Conservation (phyloP, 73 alveolate species). For the Tetrahymena malaccensis region DNA sequence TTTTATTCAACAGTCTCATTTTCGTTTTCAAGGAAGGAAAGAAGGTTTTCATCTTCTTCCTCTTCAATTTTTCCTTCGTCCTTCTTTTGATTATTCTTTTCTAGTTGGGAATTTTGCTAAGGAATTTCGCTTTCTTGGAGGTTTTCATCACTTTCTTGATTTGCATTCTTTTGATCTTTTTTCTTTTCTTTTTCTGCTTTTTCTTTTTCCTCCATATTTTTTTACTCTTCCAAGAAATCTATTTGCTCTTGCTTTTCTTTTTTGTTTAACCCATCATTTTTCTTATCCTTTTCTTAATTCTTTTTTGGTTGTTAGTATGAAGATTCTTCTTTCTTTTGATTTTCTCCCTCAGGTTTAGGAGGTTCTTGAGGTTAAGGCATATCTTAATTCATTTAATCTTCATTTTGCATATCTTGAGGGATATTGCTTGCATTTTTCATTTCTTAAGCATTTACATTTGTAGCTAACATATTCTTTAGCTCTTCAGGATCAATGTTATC, state of each 20-base stretch:
- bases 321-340: conserved; percentile 40
- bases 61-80: conserved; percentile 45
- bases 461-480: not conserved
- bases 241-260: conserved; percentile 48
- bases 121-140: conserved; percentile 18
- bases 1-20: conserved; percentile 39
- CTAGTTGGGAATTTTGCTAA: not conserved
- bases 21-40: conserved; percentile 15
- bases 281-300: conserved; percentile 53
- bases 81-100: conserved; percentile 3
- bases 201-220: conserved; percentile 50
- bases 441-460: conserved; percentile 44
- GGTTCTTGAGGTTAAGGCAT: conserved; percentile 37
- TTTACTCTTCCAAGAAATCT: conserved; percentile 40
- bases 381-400: conserved; percentile 54
- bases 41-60: conserved; percentile 6
- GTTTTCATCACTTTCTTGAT: conserved; percentile 45
- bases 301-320: conserved; percentile 50
- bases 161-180: conserved; percentile 47
- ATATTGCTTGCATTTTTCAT: conserved; percentile 50
- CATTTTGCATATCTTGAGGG: conserved; percentile 1
- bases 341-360: conserved; percentile 28
- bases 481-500: conserved; percentile 16
- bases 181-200: conserved; percentile 48
- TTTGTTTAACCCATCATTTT: conserved; percentile 46